Percentiles rank a stretch among this genome's conserved stretches.
phyloP scores from a whole-genome alignment of 495 filamentous ascomycete genomes.

The Corynascus novoguineensis region DNA sequence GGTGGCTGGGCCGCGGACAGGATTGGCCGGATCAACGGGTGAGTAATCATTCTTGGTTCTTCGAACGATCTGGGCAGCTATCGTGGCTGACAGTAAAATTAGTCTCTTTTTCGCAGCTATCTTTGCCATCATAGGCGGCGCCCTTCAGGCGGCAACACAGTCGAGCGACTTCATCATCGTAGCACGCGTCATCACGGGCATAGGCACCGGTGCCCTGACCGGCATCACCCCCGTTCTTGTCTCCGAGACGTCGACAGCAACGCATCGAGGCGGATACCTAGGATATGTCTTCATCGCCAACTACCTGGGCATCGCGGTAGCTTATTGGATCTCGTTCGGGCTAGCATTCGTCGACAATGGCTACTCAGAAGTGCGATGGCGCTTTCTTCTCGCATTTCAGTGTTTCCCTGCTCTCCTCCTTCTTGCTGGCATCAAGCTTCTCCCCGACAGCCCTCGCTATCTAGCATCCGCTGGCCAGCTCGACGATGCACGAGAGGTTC shows the following conservation, averaged over 20 bases:
- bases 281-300: slow-evolving; percentile 53
- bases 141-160: slow-evolving; percentile 47
- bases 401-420: slow-evolving; percentile 1
- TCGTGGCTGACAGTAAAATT: slow-evolving; percentile 50
- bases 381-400: slow-evolving; percentile 2
- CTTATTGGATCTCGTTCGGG: slow-evolving; percentile 60
- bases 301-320: slow-evolving; percentile 54
- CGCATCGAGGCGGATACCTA: slow-evolving; percentile 44
- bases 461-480: neutral
- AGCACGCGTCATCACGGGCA: slow-evolving; percentile 51
- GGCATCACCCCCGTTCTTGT: slow-evolving; percentile 33
- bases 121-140: slow-evolving; percentile 51
- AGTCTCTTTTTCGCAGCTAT: slow-evolving; percentile 47
- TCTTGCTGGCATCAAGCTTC: neutral
- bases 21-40: slow-evolving; percentile 7
- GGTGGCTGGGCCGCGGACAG: slow-evolving; percentile 18
- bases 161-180: slow-evolving; percentile 51
- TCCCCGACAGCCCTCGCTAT: slow-evolving; percentile 5
- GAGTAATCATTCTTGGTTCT: neutral
- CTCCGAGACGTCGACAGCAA: slow-evolving; percentile 46
- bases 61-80: neutral
- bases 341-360: slow-evolving; percentile 48
- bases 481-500: slow-evolving; percentile 5
- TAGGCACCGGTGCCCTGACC: slow-evolving; percentile 47
- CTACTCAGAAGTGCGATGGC: slow-evolving; percentile 39